These are phyloP conservation scores for Barnettozyma californica DNA, from an alignment of 805 yeast species.

Conservation along the genomic window DNA sequence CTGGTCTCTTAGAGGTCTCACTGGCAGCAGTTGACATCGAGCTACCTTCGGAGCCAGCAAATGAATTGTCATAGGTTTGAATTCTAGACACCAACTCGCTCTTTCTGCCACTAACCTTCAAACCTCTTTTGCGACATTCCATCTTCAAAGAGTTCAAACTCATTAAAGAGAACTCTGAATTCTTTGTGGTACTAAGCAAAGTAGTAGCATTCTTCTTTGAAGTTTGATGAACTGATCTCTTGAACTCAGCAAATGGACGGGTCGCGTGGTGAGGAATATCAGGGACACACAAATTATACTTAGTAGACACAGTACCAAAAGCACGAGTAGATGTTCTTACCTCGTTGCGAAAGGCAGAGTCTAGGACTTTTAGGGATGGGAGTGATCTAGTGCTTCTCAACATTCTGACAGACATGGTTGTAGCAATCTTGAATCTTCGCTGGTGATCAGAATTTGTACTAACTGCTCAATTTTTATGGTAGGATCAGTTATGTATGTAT, in stretches of 20 bases:
- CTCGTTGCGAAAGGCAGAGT: constrained; percentile 10
- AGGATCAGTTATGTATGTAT: background rate
- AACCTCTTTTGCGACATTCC: constrained; percentile 56
- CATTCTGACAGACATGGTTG: constrained; percentile 11
- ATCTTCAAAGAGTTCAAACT: constrained; percentile 48
- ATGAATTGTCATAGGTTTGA: constrained; percentile 20
- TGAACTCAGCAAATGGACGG: constrained; percentile 11
- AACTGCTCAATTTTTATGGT: background rate
- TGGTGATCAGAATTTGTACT: background rate
- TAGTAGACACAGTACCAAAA: constrained; percentile 8
- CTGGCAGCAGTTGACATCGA: constrained; percentile 15
- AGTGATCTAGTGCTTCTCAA: constrained; percentile 27
- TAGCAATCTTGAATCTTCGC: background rate
- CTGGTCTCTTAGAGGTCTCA: constrained; percentile 4
- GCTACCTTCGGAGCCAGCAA: constrained; percentile 4
- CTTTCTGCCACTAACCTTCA: constrained; percentile 58
- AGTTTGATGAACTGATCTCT: constrained; percentile 27
- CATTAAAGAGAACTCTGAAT: constrained; percentile 32
- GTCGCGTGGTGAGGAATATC: constrained; percentile 20
- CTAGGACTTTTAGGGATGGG: constrained; percentile 20
- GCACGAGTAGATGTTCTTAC: constrained; percentile 6
- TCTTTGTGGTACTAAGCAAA: constrained; percentile 17
- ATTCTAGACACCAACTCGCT: constrained; percentile 44
- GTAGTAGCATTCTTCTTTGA: constrained; percentile 24
- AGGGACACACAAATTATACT: constrained; percentile 18